phyloP scores from a whole-genome alignment of 805 yeast species.

The Hanseniaspora lindneri region DNA sequence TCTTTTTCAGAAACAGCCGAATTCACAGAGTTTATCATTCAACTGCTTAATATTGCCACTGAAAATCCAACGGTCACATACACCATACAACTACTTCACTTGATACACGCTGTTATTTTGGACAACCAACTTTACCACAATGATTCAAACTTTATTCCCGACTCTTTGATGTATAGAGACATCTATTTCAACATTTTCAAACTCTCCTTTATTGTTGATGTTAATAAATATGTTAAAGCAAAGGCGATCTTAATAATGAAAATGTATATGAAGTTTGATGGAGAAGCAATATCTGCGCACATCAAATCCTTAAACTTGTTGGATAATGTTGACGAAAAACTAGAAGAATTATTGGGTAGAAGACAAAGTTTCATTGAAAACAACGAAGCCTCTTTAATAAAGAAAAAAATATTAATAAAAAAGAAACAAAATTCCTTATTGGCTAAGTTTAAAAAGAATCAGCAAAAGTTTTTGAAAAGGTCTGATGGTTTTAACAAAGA shows the following conservation, averaged over 20 bases:
- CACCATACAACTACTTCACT: constrained; percentile 50
- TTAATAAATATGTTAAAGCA: constrained; percentile 34
- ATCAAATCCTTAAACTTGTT: neutral
- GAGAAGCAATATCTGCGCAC: neutral
- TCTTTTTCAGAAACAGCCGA: constrained; percentile 39
- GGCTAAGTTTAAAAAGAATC: constrained; percentile 59
- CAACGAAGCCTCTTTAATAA: constrained; percentile 45
- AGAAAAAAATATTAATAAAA: constrained; percentile 45
- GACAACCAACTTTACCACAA: constrained; percentile 36
- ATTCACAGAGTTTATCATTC: constrained; percentile 48
- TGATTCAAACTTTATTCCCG: constrained; percentile 34
- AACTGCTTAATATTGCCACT: constrained; percentile 44
- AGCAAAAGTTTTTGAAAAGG: constrained; percentile 55
- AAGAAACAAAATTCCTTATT: constrained; percentile 50
- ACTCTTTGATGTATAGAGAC: constrained; percentile 43
- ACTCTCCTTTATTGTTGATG: constrained; percentile 39
- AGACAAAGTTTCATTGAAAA: constrained; percentile 30
- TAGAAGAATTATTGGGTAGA: constrained; percentile 33
- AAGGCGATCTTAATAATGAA: constrained; percentile 47
- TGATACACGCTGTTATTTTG: constrained; percentile 51
- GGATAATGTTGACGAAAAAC: constrained; percentile 25
- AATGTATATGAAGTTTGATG: constrained; percentile 1
- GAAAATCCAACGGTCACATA: constrained; percentile 42
- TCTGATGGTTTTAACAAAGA: constrained; percentile 27
- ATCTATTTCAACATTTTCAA: constrained; percentile 37